A percentile compares a stretch with the other conserved stretches of the same genome.
phyloP scores from a whole-genome alignment of 345 rosid species.

The Arabidopsis suecica region DNA sequence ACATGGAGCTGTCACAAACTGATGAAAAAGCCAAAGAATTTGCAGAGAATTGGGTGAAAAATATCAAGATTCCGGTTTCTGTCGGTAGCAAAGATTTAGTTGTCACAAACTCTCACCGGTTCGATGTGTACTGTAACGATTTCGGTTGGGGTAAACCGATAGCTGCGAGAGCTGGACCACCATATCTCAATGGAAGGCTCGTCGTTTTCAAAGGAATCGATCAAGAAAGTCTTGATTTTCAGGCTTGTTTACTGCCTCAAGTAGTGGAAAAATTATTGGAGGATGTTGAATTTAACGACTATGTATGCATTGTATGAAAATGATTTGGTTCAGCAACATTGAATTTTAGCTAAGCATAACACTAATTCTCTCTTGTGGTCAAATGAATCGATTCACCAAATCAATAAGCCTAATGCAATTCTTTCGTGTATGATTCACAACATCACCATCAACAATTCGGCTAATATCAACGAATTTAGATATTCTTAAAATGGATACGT shows the following conservation, averaged over 20 bases:
- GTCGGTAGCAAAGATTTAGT: constrained; percentile 32
- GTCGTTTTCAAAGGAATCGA: constrained; percentile 46
- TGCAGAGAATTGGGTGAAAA: constrained; percentile 45
- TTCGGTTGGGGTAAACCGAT: constrained; percentile 58
- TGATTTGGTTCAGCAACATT: background rate
- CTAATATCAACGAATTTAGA: too few relatives aligned
- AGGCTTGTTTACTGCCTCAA: constrained; percentile 35
- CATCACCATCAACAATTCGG: background rate
- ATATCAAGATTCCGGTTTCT: constrained; percentile 29
- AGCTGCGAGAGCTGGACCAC: constrained; percentile 47
- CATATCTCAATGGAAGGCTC: constrained; percentile 47
- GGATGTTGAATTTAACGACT: constrained; percentile 38
- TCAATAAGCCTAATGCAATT: background rate
- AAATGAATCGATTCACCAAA: background rate
- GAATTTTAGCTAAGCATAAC: background rate
- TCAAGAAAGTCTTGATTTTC: constrained; percentile 53
- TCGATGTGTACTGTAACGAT: constrained; percentile 48
- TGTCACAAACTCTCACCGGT: constrained; percentile 46
- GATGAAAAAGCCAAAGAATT: constrained; percentile 22
- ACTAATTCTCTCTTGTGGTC: background rate
- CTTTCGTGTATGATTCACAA: background rate
- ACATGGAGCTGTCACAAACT: constrained; percentile 37
- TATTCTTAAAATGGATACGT: background rate
- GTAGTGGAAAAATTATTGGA: constrained; percentile 17
- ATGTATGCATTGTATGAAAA: constrained; percentile 23